These are phyloP conservation scores for Phytophthora fragariaefolia DNA, from an alignment of 352 stramenopile species.

Conservation along the genomic window DNA sequence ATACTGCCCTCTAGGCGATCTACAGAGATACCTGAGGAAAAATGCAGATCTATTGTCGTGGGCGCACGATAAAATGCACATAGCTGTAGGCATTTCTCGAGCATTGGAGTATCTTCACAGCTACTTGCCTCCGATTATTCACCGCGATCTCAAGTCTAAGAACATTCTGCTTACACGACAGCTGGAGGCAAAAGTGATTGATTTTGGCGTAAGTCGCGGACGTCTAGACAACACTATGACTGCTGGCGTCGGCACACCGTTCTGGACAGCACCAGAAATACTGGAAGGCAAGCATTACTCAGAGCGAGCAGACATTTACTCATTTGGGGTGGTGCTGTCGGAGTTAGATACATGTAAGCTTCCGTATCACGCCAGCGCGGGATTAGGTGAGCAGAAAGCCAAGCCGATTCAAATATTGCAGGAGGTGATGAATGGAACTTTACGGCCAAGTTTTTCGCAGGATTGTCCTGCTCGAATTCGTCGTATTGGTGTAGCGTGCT, in stretches of 20 bases:
- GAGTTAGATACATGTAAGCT: constrained; percentile 52
- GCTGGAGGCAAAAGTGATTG: constrained; percentile 49
- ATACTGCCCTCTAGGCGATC: constrained; percentile 47
- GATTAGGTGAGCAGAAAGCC: constrained; percentile 20
- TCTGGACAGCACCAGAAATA: constrained; percentile 72
- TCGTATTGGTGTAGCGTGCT: constrained; percentile 43
- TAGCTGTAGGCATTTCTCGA: constrained; percentile 41
- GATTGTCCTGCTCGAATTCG: constrained; percentile 48
- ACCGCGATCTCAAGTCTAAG: constrained; percentile 52
- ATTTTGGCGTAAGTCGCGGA: constrained; percentile 53
- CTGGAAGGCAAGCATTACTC: constrained; percentile 57
- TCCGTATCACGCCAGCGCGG: constrained; percentile 32
- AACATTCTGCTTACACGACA: constrained; percentile 52
- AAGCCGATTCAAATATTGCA: constrained; percentile 59
- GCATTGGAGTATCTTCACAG: constrained; percentile 53
- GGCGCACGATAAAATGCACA: constrained; percentile 43
- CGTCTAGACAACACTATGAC: constrained; percentile 41
- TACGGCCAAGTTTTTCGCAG: constrained; percentile 50
- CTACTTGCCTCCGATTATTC: constrained; percentile 44
- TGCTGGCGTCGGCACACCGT: constrained; percentile 55
- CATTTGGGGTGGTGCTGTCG: constrained; percentile 60
- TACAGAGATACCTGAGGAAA: constrained; percentile 42
- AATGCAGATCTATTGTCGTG: constrained; percentile 33
- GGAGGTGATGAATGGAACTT: constrained; percentile 46
- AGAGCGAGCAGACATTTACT: constrained; percentile 73